These are phyloP conservation scores for Cystoderma amianthinum DNA, from an alignment of 768 basidiomycete species.

Conservation along the genomic window DNA sequence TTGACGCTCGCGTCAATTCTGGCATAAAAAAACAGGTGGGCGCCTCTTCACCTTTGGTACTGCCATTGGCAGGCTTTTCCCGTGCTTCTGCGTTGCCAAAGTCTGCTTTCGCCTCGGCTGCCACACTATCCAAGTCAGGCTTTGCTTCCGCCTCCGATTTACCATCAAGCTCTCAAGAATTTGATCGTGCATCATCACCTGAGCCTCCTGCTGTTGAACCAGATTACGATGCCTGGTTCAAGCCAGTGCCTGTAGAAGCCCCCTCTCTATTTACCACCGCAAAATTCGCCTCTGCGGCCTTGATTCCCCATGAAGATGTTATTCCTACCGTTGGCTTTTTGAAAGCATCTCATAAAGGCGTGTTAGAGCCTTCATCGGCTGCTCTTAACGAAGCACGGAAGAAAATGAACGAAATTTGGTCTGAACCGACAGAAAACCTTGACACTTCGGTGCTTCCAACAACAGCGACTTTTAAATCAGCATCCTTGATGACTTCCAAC, in stretches of 20 bases:
- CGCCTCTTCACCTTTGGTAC: neutral
- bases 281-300: conserved; percentile 10
- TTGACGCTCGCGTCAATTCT: conserved; percentile 12
- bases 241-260: conserved; percentile 19
- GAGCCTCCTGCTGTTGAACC: conserved; percentile 27
- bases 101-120: conserved; percentile 8
- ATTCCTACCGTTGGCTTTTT: conserved; percentile 11
- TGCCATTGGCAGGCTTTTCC: too few relatives aligned
- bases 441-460: neutral
- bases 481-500: conserved; percentile 11
- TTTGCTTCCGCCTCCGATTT: conserved; percentile 21
- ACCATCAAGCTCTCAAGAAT: conserved; percentile 7
- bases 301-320: conserved; percentile 2
- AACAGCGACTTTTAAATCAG: neutral
- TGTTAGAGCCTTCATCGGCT: conserved; percentile 42
- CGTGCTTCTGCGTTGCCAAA: neutral
- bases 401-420: conserved; percentile 24
- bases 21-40: too few relatives aligned
- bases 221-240: conserved; percentile 47
- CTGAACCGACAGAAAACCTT: conserved; percentile 14
- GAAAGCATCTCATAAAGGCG: conserved; percentile 23
- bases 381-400: conserved; percentile 51
- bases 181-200: conserved; percentile 29
- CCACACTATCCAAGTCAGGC: conserved; percentile 8
- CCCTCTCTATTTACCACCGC: conserved; percentile 31